Base-by-base conservation (phyloP, 139 green algal species). In the Eudorina sp. region DNA sequence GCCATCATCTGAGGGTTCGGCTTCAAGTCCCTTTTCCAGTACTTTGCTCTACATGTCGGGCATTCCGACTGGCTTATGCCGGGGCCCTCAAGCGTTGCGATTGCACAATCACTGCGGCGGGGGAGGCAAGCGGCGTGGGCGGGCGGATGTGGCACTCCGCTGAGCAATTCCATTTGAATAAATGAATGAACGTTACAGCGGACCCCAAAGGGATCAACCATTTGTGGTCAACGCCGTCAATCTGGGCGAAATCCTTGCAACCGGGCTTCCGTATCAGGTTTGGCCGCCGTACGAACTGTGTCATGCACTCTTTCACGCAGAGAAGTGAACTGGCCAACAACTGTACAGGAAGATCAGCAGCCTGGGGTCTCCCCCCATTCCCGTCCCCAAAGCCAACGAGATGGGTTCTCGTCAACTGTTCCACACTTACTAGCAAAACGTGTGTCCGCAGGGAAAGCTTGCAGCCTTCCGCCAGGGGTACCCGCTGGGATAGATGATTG, bases 31-130 rank as follows among this genome's bases (percentile, higher is more conserved):
- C 92, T 92, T 72, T 96, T 96, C 94, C 94, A 96, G 51, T 68
- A 90, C 19, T 94, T 94, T 69, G 89, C 69, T 4, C 55, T 36
- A 89, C 94, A 96, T 18, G 34, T 69, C 0, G 94, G 94, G 89
- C 94, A 96, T 73, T 93, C 72, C 3, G 93, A 95, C 69, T 91
- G 91, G 45, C 55, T 91, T 69, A 96, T 95, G 60, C 94, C 94
- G 14, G 89, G 89, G 5, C 94, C 94, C 53, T 96, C 94, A 14
- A 96, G 68, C 3, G 89, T 94, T 1, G 55, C 74, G 1, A 93
- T 88, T 2, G 96, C 92, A 86, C 94, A 96, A 1, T 88, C 86
- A 8, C 93, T 94, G 78, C 34, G 53, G n/a, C 16, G 7, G n/a
- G 51, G 48, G n/a, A 29, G 27, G 23, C 45, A 58, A 19, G 0